Evolutionary conservation across 495 filamentous ascomycete species (phyloP).

Genomic region (Aspergillus ostianus): DNA sequence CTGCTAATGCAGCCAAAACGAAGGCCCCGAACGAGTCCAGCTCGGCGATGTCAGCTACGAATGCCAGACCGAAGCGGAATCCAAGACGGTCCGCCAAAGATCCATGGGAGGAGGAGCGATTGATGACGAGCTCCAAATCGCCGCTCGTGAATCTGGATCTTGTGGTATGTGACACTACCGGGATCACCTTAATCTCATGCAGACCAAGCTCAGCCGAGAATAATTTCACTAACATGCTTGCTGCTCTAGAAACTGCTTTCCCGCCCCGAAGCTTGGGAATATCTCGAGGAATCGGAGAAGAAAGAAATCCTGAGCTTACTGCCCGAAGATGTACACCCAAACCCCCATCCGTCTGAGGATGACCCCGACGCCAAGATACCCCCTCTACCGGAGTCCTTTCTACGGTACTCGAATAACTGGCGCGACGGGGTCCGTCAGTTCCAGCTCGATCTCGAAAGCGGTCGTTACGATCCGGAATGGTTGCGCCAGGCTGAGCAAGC

Average conservation of each 20-base stretch:
- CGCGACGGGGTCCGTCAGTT: slow-evolving; percentile 49
- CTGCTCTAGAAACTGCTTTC: slow-evolving; percentile 54
- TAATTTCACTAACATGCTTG: neutral
- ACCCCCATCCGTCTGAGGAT: slow-evolving; percentile 32
- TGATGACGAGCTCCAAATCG: slow-evolving; percentile 55
- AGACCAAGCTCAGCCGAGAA: neutral
- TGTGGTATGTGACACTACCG: slow-evolving; percentile 44
- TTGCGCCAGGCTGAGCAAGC: slow-evolving; percentile 61
- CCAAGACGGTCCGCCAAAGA: slow-evolving; percentile 32
- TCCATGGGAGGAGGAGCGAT: slow-evolving; percentile 47
- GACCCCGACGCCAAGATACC: slow-evolving; percentile 34
- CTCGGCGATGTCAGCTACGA: slow-evolving; percentile 22
- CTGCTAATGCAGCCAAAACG: slow-evolving; percentile 27
- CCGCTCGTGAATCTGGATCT: slow-evolving; percentile 54
- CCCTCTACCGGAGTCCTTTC: slow-evolving; percentile 42
- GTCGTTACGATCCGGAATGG: slow-evolving; percentile 67
- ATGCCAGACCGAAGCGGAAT: slow-evolving; percentile 31
- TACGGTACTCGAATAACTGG: slow-evolving; percentile 53
- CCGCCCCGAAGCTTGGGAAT: slow-evolving; percentile 55
- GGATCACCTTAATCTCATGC: neutral
- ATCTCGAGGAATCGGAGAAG: slow-evolving; percentile 55
- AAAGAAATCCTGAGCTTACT: slow-evolving; percentile 54
- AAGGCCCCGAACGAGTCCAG: slow-evolving; percentile 20
- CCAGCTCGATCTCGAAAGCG: slow-evolving; percentile 58
- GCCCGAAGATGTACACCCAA: slow-evolving; percentile 47